Conservation (phyloP, 2,329 filamentous ascomycete genomes). For the Colletotrichum karsti region DNA sequence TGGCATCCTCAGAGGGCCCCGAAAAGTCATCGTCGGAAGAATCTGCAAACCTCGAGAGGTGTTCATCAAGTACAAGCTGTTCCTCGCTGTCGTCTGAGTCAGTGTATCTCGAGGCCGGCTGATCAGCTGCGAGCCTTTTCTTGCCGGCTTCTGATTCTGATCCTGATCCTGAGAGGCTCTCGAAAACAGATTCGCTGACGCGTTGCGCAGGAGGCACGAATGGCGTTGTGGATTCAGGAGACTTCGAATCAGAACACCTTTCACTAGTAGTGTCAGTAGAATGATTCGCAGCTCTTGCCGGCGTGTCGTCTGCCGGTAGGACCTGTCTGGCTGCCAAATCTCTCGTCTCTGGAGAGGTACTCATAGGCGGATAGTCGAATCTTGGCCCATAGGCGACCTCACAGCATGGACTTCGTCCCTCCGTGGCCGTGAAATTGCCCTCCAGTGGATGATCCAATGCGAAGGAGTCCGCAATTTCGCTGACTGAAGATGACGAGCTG, state of each 20-base stretch:
- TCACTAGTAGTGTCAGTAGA: too few relatives aligned
- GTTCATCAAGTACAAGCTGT: too few relatives aligned
- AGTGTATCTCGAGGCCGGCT: too few relatives aligned
- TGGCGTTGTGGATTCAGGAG: background rate
- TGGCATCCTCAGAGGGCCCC: too few relatives aligned
- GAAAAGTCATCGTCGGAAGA: too few relatives aligned
- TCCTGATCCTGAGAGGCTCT: too few relatives aligned
- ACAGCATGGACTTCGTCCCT: background rate
- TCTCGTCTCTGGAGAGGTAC: background rate
- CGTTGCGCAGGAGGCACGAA: background rate
- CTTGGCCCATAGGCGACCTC: background rate
- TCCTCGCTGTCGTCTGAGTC: too few relatives aligned
- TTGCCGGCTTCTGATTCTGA: too few relatives aligned
- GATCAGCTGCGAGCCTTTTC: too few relatives aligned
- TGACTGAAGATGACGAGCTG: background rate
- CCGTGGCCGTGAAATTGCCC: background rate
- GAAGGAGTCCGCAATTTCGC: background rate
- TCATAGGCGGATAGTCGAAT: background rate
- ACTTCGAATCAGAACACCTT: background rate
- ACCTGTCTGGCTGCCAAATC: background rate
- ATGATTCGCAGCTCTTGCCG: too few relatives aligned
- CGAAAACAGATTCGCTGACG: background rate
- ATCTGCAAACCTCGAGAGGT: too few relatives aligned
- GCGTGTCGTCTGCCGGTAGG: background rate
- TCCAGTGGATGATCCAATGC: too few relatives aligned